Conservation (phyloP, 1,284 basidiomycete genomes). For the Pisolithus thermaeus region DNA sequence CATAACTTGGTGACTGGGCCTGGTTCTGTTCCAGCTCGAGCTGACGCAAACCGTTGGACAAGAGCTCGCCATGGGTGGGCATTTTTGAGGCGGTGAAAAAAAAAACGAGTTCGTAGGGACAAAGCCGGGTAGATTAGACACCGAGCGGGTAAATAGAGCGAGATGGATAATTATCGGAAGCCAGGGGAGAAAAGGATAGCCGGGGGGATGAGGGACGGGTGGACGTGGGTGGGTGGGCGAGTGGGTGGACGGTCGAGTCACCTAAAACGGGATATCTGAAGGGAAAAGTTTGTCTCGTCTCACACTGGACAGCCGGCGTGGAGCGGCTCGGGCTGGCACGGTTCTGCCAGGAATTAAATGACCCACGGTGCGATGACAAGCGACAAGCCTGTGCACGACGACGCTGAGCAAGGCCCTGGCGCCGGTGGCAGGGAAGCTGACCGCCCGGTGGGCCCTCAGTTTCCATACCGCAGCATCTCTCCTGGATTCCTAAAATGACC, state of each 20-base stretch:
- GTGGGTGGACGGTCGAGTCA: not conserved
- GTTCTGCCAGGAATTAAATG: too few species aligned
- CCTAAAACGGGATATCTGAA: constrained; percentile 24
- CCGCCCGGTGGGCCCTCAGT: not conserved
- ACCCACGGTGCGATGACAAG: not conserved
- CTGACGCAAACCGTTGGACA: constrained; percentile 22
- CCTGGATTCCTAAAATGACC: constrained; percentile 30
- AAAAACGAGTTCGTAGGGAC: not conserved
- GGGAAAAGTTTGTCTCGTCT: constrained; percentile 1
- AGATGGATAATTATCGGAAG: not conserved
- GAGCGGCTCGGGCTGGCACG: too few species aligned
- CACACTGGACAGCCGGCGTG: too few species aligned
- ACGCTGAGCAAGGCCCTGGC: not conserved
- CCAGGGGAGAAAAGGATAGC: not conserved
- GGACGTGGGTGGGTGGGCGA: not conserved
- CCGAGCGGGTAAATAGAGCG: not conserved
- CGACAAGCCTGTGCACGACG: constrained; percentile 1
- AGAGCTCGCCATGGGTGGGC: constrained; percentile 18
- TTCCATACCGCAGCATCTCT: constrained; percentile 9
- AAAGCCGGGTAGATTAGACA: not conserved
- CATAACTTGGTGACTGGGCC: not conserved
- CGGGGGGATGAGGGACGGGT: not conserved
- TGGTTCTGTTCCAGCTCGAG: constrained; percentile 8
- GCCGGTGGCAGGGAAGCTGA: constrained; percentile 2
- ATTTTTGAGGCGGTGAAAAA: constrained; percentile 10